Base-by-base conservation (phyloP, 1,139 yeast genomes). In the Pneumocystis carinii region DNA sequence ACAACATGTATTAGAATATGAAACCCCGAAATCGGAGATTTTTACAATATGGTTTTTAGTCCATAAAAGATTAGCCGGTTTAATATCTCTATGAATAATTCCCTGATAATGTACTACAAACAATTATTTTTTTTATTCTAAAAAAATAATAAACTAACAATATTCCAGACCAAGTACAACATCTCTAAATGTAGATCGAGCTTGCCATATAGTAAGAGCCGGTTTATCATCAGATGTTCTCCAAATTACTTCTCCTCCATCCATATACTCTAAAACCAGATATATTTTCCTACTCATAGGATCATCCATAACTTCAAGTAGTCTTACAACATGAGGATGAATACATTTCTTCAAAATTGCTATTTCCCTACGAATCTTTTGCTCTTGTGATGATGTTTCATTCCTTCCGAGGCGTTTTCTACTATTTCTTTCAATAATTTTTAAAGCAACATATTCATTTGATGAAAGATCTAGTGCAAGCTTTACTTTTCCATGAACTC, bases 401-500 rank as follows among this genome's bases (percentile, higher is more conserved):
- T 77, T 72, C 48, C 80, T 72, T 24, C 83, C 84, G 24, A 86
- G 75, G 56, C 80, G 77, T 0, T 87, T 88, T 62, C 81, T 79
- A 15, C 85, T 83, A 65, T 82, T 83, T 64, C 97, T 79, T 72
- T 88, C 90, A 37, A 94, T 92, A 64, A 94, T 87, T 72, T 94
- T 94, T 65, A 94, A 90, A 0, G 98, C 98, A 42, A 64, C 37
- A 17, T 17, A 29, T 10, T 61, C 61, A 53, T 37, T 41, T 37
- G 15, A 19, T 8, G 14, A 29, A 35, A 19, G 37, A 12, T 62
- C 94, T 66, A 81, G 81, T 0, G 96, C 98, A 32, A 94, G 78
- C 73, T 92, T 94, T 59, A 94, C 99, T 73, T 90, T 90, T 19
- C 99, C 98, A 74, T 92, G 98, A 73, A 92, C 97, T 14, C 99